Percentiles rank a stretch among this genome's conserved stretches.
Conservation (phyloP, 1,284 basidiomycete genomes). For the Rhodotorula sp. region DNA sequence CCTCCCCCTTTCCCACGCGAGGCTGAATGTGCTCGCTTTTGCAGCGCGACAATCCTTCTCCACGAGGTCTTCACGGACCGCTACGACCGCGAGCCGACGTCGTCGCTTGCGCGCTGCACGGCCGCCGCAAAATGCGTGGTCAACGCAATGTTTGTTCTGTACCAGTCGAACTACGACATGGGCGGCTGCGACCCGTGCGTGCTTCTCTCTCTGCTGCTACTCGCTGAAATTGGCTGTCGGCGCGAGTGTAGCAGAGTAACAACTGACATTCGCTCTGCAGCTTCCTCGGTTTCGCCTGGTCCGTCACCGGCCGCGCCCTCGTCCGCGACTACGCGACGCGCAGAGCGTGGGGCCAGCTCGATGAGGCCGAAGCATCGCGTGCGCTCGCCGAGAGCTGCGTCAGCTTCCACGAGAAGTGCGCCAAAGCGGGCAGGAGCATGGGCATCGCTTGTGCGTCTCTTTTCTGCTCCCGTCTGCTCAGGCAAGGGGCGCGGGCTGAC, state of each 20-base stretch:
- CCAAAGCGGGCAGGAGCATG: not conserved
- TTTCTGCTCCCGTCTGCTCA: not conserved
- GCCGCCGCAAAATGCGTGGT: conserved; percentile 38
- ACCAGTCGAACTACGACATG: conserved; percentile 31
- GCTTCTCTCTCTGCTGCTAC: too few relatives aligned
- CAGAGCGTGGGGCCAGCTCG: conserved; percentile 23
- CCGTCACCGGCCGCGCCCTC: conserved; percentile 34
- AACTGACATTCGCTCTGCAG: not conserved
- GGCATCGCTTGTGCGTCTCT: conserved; percentile 18
- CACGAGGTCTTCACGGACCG: conserved; percentile 36
- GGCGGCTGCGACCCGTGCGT: conserved; percentile 35
- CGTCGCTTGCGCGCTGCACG: conserved; percentile 29
- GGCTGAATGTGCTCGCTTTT: not conserved
- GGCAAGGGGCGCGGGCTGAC: not conserved
- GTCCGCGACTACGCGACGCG: conserved; percentile 38
- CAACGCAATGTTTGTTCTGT: conserved; percentile 33
- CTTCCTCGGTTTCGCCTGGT: conserved; percentile 33
- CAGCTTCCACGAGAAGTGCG: conserved; percentile 21
- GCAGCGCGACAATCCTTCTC: conserved; percentile 39
- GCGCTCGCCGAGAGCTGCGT: conserved; percentile 35
- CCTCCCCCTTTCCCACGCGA: not conserved
- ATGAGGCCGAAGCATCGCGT: conserved; percentile 14
- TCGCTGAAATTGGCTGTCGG: too few relatives aligned
- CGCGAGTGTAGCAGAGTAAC: too few relatives aligned
- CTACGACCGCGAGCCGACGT: conserved; percentile 23